Percentiles rank a stretch among this genome's conserved stretches.
phyloP scores from a whole-genome alignment of 768 basidiomycete genomes.

The Mycena latifolia region DNA sequence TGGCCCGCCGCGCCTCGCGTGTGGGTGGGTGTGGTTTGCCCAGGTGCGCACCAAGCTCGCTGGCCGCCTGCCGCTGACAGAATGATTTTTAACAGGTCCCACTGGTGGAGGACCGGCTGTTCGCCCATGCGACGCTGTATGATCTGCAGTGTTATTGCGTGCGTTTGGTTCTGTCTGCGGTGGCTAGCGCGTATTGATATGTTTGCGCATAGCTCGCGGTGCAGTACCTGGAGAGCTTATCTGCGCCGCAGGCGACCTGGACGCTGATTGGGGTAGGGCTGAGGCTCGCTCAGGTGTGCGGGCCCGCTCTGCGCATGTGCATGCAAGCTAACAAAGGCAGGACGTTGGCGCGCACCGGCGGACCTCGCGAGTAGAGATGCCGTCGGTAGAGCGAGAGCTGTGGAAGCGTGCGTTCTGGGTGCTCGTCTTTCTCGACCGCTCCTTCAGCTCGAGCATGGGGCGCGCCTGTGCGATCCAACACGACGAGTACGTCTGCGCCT shows the following conservation, averaged over 20 bases:
- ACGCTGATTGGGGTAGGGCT: constrained; percentile 66
- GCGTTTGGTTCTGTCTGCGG: constrained; percentile 38
- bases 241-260: constrained; percentile 77
- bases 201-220: constrained; percentile 58
- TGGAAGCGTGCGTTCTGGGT: constrained; percentile 81
- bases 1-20: constrained; percentile 50
- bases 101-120: constrained; percentile 69
- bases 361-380: constrained; percentile 44
- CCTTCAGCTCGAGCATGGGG: constrained; percentile 65
- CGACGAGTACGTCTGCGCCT: constrained; percentile 50
- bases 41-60: constrained; percentile 60
- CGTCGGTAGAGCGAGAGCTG: constrained; percentile 72
- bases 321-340: no score
- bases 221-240: constrained; percentile 66
- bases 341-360: constrained; percentile 39
- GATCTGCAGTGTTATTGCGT: constrained; percentile 80
- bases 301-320: not conserved
- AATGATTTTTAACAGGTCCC: constrained; percentile 48
- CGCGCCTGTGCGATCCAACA: constrained; percentile 43
- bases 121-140: constrained; percentile 74
- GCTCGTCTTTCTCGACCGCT: constrained; percentile 53
- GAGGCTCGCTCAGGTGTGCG: constrained; percentile 27
- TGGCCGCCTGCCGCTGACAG: no score
- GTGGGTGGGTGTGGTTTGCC: constrained; percentile 77
- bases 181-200: no score